phyloP scores from a whole-genome alignment of 257 asterid genomes.

The Ilex aquifolium region DNA sequence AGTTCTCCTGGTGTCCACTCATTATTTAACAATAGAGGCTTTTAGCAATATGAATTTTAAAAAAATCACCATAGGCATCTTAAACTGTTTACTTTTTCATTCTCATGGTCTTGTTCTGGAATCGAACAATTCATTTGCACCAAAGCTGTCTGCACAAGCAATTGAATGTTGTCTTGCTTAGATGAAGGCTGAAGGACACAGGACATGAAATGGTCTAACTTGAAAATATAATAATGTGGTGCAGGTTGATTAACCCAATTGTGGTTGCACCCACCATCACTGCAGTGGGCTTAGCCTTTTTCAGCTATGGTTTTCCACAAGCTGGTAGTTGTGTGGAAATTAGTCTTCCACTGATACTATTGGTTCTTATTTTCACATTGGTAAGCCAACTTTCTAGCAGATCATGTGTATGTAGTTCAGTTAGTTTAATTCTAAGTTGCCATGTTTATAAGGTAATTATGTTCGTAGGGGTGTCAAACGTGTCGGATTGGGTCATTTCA shows the following conservation, averaged over 20 bases:
- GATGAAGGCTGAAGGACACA: slow-evolving; percentile 3
- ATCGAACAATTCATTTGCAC: background rate
- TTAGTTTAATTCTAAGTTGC: slow-evolving; percentile 1
- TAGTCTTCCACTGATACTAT: slow-evolving; percentile 76
- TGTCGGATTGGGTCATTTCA: no score
- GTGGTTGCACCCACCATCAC: slow-evolving; percentile 96
- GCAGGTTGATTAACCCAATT: slow-evolving; percentile 90
- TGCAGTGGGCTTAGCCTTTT: slow-evolving; percentile 86
- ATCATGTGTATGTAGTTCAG: slow-evolving; percentile 2
- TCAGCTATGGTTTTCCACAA: slow-evolving; percentile 96
- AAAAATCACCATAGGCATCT: no score
- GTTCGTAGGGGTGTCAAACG: no score
- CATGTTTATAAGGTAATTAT: no score
- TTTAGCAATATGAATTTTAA: no score
- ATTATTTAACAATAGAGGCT: no score
- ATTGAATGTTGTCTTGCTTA: background rate
- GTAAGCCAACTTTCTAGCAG: slow-evolving; percentile 40
- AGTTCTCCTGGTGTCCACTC: no score
- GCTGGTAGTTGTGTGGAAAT: slow-evolving; percentile 96
- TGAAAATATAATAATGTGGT: slow-evolving; percentile 3
- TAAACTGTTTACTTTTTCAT: no score
- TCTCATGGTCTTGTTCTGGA: background rate
- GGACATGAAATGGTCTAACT: slow-evolving; percentile 6
- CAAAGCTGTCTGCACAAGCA: background rate
- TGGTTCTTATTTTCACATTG: slow-evolving; percentile 86